Percentiles rank a stretch among this genome's conserved stretches.
Evolutionary conservation across 176 grass and related monocot species (phyloP).

Genomic region (Poa pratensis): DNA sequence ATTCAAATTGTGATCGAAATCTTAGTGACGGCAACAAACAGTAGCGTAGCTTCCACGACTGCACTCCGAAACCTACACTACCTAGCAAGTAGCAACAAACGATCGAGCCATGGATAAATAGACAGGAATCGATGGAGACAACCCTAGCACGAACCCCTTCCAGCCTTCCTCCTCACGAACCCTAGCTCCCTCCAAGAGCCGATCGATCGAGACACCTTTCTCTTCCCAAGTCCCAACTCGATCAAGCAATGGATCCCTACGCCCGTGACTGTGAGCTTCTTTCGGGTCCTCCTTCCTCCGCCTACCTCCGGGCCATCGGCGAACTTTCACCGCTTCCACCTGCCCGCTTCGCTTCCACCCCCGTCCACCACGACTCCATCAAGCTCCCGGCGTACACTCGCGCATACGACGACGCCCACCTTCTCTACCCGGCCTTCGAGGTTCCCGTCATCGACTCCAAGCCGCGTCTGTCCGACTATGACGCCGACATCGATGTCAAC

Average conservation of each 20-base stretch:
- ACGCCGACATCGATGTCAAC: conserved; percentile 36
- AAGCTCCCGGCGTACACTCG: background rate
- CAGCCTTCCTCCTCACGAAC: background rate
- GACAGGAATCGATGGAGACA: background rate
- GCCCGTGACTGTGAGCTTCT: background rate
- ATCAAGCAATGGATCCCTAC: background rate
- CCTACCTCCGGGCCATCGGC: no score
- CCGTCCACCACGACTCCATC: background rate
- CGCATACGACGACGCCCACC: background rate
- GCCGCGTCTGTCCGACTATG: background rate
- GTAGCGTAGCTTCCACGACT: background rate
- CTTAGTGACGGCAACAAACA: background rate
- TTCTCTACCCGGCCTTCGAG: background rate
- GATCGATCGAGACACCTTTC: background rate
- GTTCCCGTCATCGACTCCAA: background rate
- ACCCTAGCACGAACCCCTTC: no score
- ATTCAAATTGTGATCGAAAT: no score
- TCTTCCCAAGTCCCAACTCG: background rate
- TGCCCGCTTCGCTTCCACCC: no score
- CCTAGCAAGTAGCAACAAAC: background rate
- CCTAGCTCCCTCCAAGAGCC: background rate
- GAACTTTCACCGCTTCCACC: no score
- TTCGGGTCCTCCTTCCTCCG: background rate
- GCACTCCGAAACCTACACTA: background rate
- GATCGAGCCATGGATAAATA: background rate